These are phyloP conservation scores for Candida rishiriensis DNA, from an alignment of 805 yeast species.

Conservation along the genomic window DNA sequence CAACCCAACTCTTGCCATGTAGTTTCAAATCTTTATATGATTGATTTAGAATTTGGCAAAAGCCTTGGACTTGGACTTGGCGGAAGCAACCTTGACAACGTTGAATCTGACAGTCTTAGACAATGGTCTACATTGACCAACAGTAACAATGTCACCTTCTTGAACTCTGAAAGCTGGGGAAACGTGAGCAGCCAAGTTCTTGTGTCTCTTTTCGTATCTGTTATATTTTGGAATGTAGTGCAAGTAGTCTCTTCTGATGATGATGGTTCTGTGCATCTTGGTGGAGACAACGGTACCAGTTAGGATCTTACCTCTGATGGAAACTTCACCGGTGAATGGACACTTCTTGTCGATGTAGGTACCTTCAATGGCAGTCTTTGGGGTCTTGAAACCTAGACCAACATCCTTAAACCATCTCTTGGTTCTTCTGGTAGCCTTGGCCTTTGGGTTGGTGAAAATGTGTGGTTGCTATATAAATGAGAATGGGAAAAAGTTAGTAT, in stretches of 20 bases:
- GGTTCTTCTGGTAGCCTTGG: slow-evolving; percentile 96
- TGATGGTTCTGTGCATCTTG: slow-evolving; percentile 99
- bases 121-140: slow-evolving; percentile 99
- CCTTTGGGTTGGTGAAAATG: slow-evolving; percentile 99
- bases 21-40: slow-evolving; percentile 2
- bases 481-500: slow-evolving; percentile 1
- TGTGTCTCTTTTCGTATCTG: slow-evolving; percentile 99
- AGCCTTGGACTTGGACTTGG: slow-evolving; percentile 87
- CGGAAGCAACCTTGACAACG: slow-evolving; percentile 92
- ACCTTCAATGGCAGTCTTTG: slow-evolving; percentile 97
- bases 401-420: slow-evolving; percentile 99
- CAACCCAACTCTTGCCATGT: not conserved
- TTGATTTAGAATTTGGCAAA: slow-evolving; percentile 86
- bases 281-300: slow-evolving; percentile 99
- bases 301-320: slow-evolving; percentile 99
- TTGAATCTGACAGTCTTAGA: slow-evolving; percentile 99
- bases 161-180: slow-evolving; percentile 99
- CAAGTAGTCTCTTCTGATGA: slow-evolving; percentile 99
- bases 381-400: slow-evolving; percentile 99
- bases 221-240: slow-evolving; percentile 99
- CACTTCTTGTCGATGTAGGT: slow-evolving; percentile 99
- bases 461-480: slow-evolving; percentile 84
- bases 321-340: slow-evolving; percentile 95
- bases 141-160: slow-evolving; percentile 98
- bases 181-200: slow-evolving; percentile 99